Base-by-base conservation (phyloP, 305 asterid genomes). In the Fraxinus paxiana region DNA sequence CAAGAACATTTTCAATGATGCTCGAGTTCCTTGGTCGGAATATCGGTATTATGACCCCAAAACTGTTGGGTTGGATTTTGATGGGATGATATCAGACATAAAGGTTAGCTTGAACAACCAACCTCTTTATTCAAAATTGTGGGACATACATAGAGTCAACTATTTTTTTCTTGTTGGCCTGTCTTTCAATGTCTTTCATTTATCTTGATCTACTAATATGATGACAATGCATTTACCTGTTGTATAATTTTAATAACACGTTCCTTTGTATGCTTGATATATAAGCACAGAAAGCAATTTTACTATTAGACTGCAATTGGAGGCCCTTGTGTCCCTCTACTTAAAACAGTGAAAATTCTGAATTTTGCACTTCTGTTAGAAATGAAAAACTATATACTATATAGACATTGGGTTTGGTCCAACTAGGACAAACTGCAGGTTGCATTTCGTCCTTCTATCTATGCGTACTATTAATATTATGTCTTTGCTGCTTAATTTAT, bases 61-160 rank as follows among this genome's bases (percentile, higher is more conserved):
- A 85, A 95, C 99, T 74, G 96, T 94, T 84, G 99, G 99, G 54
- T 86, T 94, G 86, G 99, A 95, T 89, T 95, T 95, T 88, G 90
- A 90, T 76, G 99, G 99, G 76, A 95, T 95, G 99, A 88, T 95
- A 82, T 86, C 97, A 73, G 99, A 94, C 91, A 95, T 95, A 79
- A 95, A 95, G 98, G 99, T 95, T 81, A 79, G 79, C 33, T 63
- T 54, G 82, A 76, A 81, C 77, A 10, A 75, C 77, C 12, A 75
- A 54, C 71, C 38, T 71, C 70, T 73, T 38, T 34, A 34, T 78
- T 80, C 80, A 77, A 34, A 77, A 46, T 37, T 77, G 9, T 65
- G 54, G 71, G 77, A 24, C 54, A 13, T 59, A 20, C 70, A 28
- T 48, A 33, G 43, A 75, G 75, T 67, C 61, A 38, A 69, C 73